Base-by-base conservation (phyloP, 257 asterid genomes). In the Rehmannia glutinosa region DNA sequence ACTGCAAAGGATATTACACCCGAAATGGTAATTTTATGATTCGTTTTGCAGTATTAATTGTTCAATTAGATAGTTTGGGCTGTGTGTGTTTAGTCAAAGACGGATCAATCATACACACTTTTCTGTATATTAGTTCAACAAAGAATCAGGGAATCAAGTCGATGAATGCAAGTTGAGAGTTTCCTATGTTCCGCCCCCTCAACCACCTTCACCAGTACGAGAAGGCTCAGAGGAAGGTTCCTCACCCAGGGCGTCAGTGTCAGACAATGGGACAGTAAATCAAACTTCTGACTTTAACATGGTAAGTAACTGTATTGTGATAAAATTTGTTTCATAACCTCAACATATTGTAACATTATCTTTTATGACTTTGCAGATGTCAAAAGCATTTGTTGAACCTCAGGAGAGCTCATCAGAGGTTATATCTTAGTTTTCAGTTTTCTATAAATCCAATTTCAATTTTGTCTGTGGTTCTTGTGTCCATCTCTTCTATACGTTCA, bases 131-230 rank as follows among this genome's bases (percentile, higher is more conserved):
- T 66, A 88, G 96, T 88, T 88, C 73, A 84, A 66, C 78, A 88
- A 81, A 71, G 90, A 78, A 41, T 68, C 74, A 4, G 91, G 88
- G 3, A 81, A 79, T 74, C 81, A 66, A 49, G 87, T 86, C 30
- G 94, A 86, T 25, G 96, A 88, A 71, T 80, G 91, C 86, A 88
- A 88, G 74, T 67, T 88, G 83, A 86, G 77, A 79, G 96, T 86
- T 62, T 71, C 72, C 21, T 88, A 86, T 70, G 87, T 86, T 59
- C 69, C 91, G 8, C 96, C 96, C 16, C 86, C 80, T 55, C 84
- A 63, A 74, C 90, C 90, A 13, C 91, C 91, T 75, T 88, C 94
- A 1, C 96, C 96, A 8, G 96, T 88, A 24, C 77, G 80, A 64
- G 96, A 88, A 66, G 94, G 86, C 43, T 82, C 94, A 6, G 96